Evolutionary conservation across 2,329 filamentous ascomycete genomes (phyloP), one percentile per base, ranked within the genome.

Genomic region (Phaeomoniella chlamydospora): DNA sequence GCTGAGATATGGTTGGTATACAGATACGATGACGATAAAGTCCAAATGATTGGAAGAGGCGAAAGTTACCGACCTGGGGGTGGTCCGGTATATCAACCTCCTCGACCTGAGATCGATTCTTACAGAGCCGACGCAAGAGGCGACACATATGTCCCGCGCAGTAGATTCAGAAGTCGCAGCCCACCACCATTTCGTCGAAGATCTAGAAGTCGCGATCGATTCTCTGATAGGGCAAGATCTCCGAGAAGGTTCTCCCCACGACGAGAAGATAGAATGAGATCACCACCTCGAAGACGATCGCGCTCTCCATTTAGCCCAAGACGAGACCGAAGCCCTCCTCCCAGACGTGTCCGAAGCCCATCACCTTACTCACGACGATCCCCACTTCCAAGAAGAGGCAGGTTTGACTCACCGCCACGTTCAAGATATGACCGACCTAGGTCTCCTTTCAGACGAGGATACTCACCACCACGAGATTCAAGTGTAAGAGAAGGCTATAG

Each of bases 201-300:
- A 31, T 61, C 61, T 35, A 50, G 61, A 31, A 62, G 56, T 32
- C 57, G 56, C 30, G 48, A 47, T 33, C 48, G 50, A 4, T 50
- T 51, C 33, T 54, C 52, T 35, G 37, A 46, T n/a, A 50, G 59
- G 37, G 38, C 49, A 35, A 52, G 56, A 37, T 56, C 58, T 9
- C 50, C 51, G 15, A 53, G 60, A 44, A 50, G 57, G 29, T 54
- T 53, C 31, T 64, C 60, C 16, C 60, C 59, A 15, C 46, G 57
- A 38, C 53, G 57, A 39, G 57, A 61, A 37, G 52, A 51, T 34
- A 49, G 56, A 31, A 45, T 50, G 19, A 51, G 58, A 40, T 61
- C 60, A 9, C 61, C 59, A 33, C 48, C 45, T 4, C 40, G 49
- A 30, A 41, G 61, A 50, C 56, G 59, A 12, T 54, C 60, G 16